Evolutionary conservation across 2,329 filamentous ascomycete species (phyloP), one percentile per base, ranked within the genome.

Genomic region (Cryphonectria radicalis): DNA sequence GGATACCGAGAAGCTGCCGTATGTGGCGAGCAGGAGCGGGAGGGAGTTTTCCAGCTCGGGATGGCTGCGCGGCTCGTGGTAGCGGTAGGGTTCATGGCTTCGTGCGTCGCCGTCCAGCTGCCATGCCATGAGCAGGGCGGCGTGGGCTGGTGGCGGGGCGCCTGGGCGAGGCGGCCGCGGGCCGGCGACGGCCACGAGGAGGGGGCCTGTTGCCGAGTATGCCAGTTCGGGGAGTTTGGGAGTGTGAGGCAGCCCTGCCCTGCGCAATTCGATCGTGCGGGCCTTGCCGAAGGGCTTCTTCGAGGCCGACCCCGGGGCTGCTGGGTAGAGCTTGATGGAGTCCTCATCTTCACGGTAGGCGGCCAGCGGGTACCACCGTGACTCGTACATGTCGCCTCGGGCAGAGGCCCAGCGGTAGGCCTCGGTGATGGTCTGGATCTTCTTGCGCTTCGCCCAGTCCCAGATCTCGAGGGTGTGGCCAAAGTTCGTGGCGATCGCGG

Each of bases 181-280:
- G 0, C 81, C 82, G 0, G 81, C 80, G 1, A 81, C 82, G 13
- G 78, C 77, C 10, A 82, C 77, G 17, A 83, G 77, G 17, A 83
- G 75, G 0, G 81, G 81, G 2, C 80, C 80, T 0, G 81, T 83
- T 1, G 79, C 76, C 0, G 81, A 83, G 63, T 82, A 76, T 6
- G 81, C 81, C 7, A 83, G 77, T 73, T 83, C 81, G 0, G 82
- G 82, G 63, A 80, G 81, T 63, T 82, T 79, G 11, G 81, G 81
- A 0, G 81, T 55, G 46, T 82, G 77, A 0, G 82, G 82, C 22
- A 83, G 77, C 28, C 77, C 77, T 14, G 80, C 78, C 42, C 78
- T 76, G 62, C 72, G 74, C 14, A 83, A 75, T 22, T 82, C 77
- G 73, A 83, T 82, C 32, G 77, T 77, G 35, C 78, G 76, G 11